Conservation (phyloP, 139 green algal species). For the Chlamydomonas incerta region DNA sequence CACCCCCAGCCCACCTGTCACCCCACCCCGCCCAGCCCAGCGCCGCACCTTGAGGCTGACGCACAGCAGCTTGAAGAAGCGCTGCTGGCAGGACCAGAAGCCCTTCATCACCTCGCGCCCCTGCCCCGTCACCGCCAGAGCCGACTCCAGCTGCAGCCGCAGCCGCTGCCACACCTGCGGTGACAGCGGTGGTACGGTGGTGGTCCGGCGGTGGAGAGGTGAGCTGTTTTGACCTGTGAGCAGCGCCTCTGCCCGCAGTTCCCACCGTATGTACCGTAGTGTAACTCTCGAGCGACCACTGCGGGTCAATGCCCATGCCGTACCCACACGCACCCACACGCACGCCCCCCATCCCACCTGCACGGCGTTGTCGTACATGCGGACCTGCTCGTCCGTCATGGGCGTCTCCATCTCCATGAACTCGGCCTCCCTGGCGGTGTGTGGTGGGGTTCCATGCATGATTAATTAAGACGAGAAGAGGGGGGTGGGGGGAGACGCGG, state of each 20-base stretch:
- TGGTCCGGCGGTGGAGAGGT: no score
- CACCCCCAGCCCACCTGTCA: not conserved
- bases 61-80: constrained; percentile 96
- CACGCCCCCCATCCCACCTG: constrained; percentile 53
- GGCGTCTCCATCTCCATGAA: constrained; percentile 80
- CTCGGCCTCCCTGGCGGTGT: constrained; percentile 72
- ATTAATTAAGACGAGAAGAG: no score
- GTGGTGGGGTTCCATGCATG: no score
- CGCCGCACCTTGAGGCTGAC: constrained; percentile 80
- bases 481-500: no score
- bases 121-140: constrained; percentile 53
- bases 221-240: no score
- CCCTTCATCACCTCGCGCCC: constrained; percentile 70
- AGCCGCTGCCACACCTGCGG: constrained; percentile 57
- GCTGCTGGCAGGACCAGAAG: constrained; percentile 86
- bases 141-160: constrained; percentile 52
- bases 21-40: not conserved
- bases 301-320: no score
- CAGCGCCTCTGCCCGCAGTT: no score
- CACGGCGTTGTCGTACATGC: constrained; percentile 81
- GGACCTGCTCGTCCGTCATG: constrained; percentile 64
- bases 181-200: not conserved
- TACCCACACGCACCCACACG: no score
- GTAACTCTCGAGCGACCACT: no score
- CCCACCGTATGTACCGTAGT: no score